A percentile compares a stretch with the other conserved stretches of the same genome.
phyloP scores from a whole-genome alignment of 2,329 filamentous ascomycete species.

The Karstenula rhodostoma region DNA sequence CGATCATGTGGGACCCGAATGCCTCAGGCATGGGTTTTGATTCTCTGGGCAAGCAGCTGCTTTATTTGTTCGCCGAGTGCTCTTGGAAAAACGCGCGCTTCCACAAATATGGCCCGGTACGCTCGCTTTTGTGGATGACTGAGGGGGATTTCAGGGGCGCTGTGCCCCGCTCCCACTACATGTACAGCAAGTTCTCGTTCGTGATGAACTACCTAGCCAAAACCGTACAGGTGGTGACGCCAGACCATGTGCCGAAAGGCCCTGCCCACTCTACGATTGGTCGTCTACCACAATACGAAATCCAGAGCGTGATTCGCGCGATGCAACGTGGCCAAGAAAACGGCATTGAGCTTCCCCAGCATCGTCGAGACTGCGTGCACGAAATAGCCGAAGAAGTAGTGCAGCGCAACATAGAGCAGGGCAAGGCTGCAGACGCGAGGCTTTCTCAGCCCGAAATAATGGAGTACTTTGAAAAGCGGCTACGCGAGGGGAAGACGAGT shows the following conservation, averaged over 20 bases:
- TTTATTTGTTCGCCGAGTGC: conserved; percentile 68
- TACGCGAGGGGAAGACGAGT: conserved; percentile 29
- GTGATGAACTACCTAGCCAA: conserved; percentile 69
- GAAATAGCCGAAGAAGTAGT: conserved; percentile 38
- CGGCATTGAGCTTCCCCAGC: conserved; percentile 34
- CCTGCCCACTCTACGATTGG: conserved; percentile 25
- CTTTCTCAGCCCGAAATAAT: conserved; percentile 19
- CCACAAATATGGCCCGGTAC: conserved; percentile 79
- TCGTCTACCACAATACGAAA: conserved; percentile 40
- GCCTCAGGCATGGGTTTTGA: conserved; percentile 60
- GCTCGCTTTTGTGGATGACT: conserved; percentile 78
- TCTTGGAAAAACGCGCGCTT: conserved; percentile 68
- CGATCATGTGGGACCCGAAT: conserved; percentile 46
- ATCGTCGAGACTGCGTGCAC: conserved; percentile 37
- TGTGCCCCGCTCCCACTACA: conserved; percentile 65
- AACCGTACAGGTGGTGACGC: conserved; percentile 53
- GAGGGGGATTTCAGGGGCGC: conserved; percentile 66
- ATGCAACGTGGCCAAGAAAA: conserved; percentile 29
- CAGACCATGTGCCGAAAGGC: conserved; percentile 19
- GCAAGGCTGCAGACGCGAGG: conserved; percentile 27
- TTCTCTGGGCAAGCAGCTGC: conserved; percentile 65
- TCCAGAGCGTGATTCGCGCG: conserved; percentile 37
- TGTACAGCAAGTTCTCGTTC: conserved; percentile 65
- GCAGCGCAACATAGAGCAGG: conserved; percentile 18
- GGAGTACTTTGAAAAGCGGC: conserved; percentile 32